Evolutionary conservation across 2,329 filamentous ascomycete genomes (phyloP), one percentile per base, ranked within the genome.

Genomic region (Paramyrothecium sp.): DNA sequence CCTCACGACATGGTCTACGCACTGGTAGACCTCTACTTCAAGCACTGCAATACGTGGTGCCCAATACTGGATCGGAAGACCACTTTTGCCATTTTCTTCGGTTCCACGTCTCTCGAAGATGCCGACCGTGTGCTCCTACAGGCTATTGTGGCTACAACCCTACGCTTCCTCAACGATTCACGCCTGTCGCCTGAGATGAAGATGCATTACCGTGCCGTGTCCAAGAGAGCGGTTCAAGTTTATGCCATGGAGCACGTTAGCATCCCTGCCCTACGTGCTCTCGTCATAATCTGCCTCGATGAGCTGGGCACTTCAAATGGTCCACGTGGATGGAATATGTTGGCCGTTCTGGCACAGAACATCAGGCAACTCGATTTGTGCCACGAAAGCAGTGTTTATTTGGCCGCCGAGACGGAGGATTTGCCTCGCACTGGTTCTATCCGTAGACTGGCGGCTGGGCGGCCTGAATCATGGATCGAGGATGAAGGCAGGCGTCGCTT

Each of bases 41-140:
- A 85, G 63, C 83, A 87, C 66, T 82, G 85, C 66, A 86, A 86
- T 62, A 83, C 84, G 0, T 87, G 84, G 84, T 78, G 75, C 53
- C 76, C 76, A 0, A 77, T 78, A 13, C 70, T 78, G 12, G 75
- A 78, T 48, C 71, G 76, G 8, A 77, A 78, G 56, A 73, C 75
- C 0, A 77, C 73, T 16, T 72, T 77, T 63, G 63, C 69, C 2
- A 67, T 64, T 20, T 73, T 78, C 56, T 78, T 78, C 44, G 74
- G 74, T 2, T 73, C 75, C 7, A 75, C 74, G 1, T 73, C 72
- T 0, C 60, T 77, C 30, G 66, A 65, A 34, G 75, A 78, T 54
- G 67, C 71, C 1, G 75, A 78, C 51, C 66, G 75, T 4, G 71
- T 78, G 21, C 59, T 78, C 11, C 67, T 78, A 2, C 73, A 77